Evolutionary conservation across 345 rosid species (phyloP).

Genomic region (Streptanthus diversifolius): DNA sequence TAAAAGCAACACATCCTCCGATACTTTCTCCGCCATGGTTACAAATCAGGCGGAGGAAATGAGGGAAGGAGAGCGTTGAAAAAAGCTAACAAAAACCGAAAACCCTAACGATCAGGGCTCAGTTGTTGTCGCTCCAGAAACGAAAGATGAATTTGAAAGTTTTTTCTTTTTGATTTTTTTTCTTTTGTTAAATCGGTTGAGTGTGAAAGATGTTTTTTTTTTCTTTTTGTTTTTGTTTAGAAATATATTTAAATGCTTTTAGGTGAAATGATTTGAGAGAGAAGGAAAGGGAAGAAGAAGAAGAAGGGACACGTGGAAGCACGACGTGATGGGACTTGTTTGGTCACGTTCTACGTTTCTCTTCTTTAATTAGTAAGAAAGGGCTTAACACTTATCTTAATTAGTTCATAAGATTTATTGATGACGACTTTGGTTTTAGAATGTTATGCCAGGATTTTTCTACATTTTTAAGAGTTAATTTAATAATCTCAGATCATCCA

Average conservation of each 20-base stretch:
- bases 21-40: slow-evolving; percentile 35
- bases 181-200: neutral
- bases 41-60: neutral
- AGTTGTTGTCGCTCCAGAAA: slow-evolving; percentile 24
- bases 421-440: neutral
- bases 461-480: neutral
- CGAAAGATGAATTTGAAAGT: slow-evolving; percentile 1
- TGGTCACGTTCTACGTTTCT: neutral
- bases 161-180: neutral
- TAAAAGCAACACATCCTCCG: slow-evolving; percentile 38
- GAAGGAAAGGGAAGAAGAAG: neutral
- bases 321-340: slow-evolving; percentile 10
- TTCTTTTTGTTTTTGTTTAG: too few relatives aligned
- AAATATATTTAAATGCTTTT: slow-evolving; percentile 6
- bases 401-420: neutral
- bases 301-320: slow-evolving; percentile 30
- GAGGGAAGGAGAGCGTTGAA: neutral
- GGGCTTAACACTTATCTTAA: neutral
- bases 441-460: neutral
- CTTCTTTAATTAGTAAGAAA: neutral
- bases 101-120: slow-evolving; percentile 33
- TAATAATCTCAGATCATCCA: neutral
- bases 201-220: neutral
- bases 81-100: slow-evolving; percentile 32
- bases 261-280: slow-evolving; percentile 29